phyloP scores from a whole-genome alignment of 805 yeast species.

The Monosporozyma aquatica region DNA sequence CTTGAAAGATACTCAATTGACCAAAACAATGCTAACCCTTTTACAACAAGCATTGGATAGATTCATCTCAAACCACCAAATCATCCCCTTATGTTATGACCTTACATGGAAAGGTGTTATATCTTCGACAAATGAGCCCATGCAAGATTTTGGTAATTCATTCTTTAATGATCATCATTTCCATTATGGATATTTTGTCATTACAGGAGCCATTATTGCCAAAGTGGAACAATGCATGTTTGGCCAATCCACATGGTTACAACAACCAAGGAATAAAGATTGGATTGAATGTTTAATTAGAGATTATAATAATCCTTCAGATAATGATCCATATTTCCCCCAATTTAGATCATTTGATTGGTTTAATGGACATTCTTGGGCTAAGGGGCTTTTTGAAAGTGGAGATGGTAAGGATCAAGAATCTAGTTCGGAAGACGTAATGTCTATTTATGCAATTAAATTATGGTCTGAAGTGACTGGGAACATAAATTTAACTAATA shows the following conservation, averaged over 20 bases:
- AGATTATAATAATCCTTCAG: constrained; percentile 56
- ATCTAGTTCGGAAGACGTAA: constrained; percentile 66
- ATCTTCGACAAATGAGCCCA: constrained; percentile 48
- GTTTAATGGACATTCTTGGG: constrained; percentile 74
- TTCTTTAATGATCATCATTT: constrained; percentile 70
- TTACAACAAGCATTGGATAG: constrained; percentile 61
- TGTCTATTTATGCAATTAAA: constrained; percentile 59
- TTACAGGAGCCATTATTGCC: constrained; percentile 58
- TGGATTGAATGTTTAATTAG: constrained; percentile 55
- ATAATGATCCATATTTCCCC: constrained; percentile 50
- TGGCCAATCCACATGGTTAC: constrained; percentile 35
- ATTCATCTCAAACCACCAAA: constrained; percentile 62
- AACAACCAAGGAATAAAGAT: constrained; percentile 30
- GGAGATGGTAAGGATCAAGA: constrained; percentile 77
- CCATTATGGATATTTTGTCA: constrained; percentile 67
- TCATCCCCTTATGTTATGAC: constrained; percentile 69
- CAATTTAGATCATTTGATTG: constrained; percentile 63
- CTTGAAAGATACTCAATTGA: constrained; percentile 44
- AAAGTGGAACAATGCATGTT: constrained; percentile 35
- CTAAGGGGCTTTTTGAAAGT: constrained; percentile 58
- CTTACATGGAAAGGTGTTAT: constrained; percentile 69
- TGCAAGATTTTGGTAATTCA: constrained; percentile 63
- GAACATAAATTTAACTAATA: constrained; percentile 41
- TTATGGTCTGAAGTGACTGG: constrained; percentile 52
- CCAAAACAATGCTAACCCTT: constrained; percentile 43